Percentiles rank a stretch among this genome's conserved stretches.
phyloP scores from a whole-genome alignment of 352 stramenopile species.

The Phytopythium aichiense region DNA sequence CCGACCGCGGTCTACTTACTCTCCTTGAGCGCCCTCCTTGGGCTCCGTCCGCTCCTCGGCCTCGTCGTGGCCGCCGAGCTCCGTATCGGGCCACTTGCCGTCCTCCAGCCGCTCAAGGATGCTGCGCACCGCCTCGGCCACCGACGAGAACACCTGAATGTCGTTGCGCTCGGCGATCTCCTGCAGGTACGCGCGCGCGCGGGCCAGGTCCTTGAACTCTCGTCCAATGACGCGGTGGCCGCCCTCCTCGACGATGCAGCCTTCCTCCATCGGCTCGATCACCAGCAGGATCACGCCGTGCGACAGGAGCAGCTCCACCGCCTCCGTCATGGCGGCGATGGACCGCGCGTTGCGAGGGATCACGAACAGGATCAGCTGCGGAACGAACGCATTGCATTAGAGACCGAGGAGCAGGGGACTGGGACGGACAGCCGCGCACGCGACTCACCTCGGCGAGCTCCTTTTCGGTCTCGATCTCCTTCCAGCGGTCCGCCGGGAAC shows the following conservation, averaged over 20 bases:
- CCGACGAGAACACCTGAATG: conserved; percentile 67
- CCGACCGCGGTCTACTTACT: not conserved
- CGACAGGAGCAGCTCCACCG: conserved; percentile 71
- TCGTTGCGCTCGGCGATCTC: conserved; percentile 84
- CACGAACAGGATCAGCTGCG: conserved; percentile 72
- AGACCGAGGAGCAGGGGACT: not conserved
- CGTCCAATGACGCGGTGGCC: conserved; percentile 39
- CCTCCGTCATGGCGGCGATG: conserved; percentile 82
- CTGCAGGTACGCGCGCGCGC: conserved; percentile 73
- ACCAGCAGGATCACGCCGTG: conserved; percentile 71
- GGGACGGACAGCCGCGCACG: not conserved
- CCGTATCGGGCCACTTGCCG: conserved; percentile 5
- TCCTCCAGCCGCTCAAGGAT: conserved; percentile 56
- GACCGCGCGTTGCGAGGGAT: conserved; percentile 68
- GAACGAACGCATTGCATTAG: not conserved
- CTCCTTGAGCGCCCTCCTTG: not conserved
- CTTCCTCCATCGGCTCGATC: conserved; percentile 66
- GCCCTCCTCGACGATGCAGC: conserved; percentile 46
- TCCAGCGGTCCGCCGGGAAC: conserved; percentile 32
- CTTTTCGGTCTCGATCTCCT: conserved; percentile 58
- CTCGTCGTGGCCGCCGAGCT: conserved; percentile 2
- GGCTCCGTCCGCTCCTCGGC: not conserved
- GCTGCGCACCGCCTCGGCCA: conserved; percentile 50
- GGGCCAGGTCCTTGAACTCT: conserved; percentile 79
- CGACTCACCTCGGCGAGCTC: conserved; percentile 51